Conservation (phyloP, 345 rosid genomes). For the Schrenkiella parvula region DNA sequence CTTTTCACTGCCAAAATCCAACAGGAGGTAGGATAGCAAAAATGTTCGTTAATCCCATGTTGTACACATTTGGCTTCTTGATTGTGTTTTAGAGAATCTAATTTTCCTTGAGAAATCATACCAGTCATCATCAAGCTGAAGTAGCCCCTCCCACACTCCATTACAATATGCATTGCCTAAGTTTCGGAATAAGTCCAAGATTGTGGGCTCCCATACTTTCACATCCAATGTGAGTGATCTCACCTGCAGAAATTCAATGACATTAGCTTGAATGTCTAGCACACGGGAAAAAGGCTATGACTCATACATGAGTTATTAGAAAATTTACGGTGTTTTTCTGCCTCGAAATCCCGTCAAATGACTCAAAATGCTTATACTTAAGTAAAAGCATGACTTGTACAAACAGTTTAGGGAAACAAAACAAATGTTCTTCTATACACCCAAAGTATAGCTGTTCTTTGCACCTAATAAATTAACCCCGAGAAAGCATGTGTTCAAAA, state of each 20-base stretch:
- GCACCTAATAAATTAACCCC: too few relatives aligned
- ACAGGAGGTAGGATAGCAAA: neutral
- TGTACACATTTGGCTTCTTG: conserved; percentile 1
- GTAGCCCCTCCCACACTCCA: conserved; percentile 74
- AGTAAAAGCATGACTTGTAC: neutral
- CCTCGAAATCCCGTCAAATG: neutral
- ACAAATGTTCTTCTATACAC: neutral
- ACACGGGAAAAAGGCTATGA: neutral
- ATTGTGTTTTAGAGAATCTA: neutral
- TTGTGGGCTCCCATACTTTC: conserved; percentile 83
- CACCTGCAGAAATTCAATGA: conserved; percentile 48
- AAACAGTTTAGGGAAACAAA: neutral
- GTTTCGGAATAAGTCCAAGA: conserved; percentile 56
- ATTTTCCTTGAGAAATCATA: conserved; percentile 26
- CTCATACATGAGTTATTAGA: neutral
- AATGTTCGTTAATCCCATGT: neutral
- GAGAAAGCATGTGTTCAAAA: neutral
- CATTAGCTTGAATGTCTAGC: neutral
- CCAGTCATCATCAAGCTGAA: conserved; percentile 41
- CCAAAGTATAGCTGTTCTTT: neutral
- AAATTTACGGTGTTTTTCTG: neutral
- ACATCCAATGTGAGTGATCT: conserved; percentile 84
- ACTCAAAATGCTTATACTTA: neutral
- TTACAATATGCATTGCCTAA: conserved; percentile 81
- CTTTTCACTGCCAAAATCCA: conserved; percentile 41